A percentile compares a stretch with the other conserved stretches of the same genome.
These are phyloP conservation scores for Corynascus novoguineensis DNA, from an alignment of 495 filamentous ascomycete genomes.

Conservation along the genomic window DNA sequence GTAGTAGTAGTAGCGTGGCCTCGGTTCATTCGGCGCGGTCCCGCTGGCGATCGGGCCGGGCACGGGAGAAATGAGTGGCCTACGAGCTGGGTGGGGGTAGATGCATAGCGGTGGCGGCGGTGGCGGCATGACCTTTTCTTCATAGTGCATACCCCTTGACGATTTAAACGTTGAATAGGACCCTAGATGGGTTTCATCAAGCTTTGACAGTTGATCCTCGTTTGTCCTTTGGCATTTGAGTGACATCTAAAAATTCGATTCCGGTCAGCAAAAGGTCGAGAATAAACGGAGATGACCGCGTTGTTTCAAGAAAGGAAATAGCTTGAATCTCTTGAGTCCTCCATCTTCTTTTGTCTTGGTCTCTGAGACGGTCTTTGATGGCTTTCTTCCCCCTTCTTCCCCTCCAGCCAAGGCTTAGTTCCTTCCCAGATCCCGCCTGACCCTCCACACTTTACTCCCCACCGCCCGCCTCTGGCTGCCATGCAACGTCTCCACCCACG, in stretches of 20 bases:
- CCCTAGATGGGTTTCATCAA: background rate
- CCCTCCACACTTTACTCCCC: slow-evolving; percentile 50
- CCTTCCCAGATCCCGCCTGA: slow-evolving; percentile 49
- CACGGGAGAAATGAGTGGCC: background rate
- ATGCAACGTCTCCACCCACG: slow-evolving; percentile 50
- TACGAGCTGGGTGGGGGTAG: background rate
- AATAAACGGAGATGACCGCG: no score
- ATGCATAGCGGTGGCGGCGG: slow-evolving; percentile 5
- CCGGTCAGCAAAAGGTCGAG: no score
- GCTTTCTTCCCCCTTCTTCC: background rate
- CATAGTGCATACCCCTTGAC: background rate
- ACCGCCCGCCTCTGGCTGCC: slow-evolving; percentile 44
- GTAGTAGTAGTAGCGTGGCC: no score
- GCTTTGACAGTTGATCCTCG: no score
- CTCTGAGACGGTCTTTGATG: background rate
- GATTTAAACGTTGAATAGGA: background rate
- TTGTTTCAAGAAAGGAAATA: background rate
- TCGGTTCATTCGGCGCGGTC: no score
- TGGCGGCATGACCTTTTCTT: background rate
- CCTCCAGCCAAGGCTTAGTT: background rate
- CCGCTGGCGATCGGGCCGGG: no score
- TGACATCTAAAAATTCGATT: no score
- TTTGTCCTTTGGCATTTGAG: no score
- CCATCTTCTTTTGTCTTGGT: no score
- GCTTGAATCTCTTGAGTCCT: no score